Evolutionary conservation across 2,329 filamentous ascomycete species (phyloP).

Genomic region (Aspergillus candidus): DNA sequence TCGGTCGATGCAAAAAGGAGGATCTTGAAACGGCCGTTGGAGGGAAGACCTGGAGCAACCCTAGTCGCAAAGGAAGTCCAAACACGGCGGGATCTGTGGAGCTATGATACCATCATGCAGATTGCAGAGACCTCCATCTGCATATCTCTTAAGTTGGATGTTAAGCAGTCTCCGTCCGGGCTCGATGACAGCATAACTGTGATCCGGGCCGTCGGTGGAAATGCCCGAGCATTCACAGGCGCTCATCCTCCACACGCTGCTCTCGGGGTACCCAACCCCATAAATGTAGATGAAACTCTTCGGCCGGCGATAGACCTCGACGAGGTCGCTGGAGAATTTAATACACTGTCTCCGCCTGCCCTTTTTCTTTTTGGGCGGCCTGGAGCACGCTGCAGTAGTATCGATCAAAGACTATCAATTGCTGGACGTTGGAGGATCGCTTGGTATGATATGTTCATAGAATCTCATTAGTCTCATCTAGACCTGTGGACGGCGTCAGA

Average conservation of each 20-base stretch:
- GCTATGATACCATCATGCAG: constrained; percentile 27
- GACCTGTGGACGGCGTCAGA: constrained; percentile 17
- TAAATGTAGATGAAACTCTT: constrained; percentile 33
- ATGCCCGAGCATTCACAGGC: constrained; percentile 2
- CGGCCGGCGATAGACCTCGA: constrained; percentile 21
- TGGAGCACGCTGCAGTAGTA: constrained; percentile 33
- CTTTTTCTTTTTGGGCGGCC: constrained; percentile 21
- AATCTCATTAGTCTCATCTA: constrained; percentile 14
- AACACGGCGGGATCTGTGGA: not conserved
- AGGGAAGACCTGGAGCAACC: constrained; percentile 21
- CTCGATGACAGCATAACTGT: constrained; percentile 25
- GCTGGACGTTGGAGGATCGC: constrained; percentile 27
- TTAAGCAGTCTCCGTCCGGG: constrained; percentile 30
- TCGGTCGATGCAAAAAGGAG: constrained; percentile 26
- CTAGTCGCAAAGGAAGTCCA: constrained; percentile 14
- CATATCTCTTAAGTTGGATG: constrained; percentile 25
- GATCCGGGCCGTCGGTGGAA: constrained; percentile 21
- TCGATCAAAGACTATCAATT: constrained; percentile 34
- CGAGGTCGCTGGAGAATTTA: not conserved
- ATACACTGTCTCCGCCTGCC: constrained; percentile 22
- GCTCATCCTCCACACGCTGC: constrained; percentile 16
- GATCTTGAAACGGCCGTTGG: constrained; percentile 30
- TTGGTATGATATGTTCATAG: constrained; percentile 32
- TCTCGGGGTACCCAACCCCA: constrained; percentile 30
- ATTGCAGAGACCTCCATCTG: constrained; percentile 28